Conservation (phyloP, 1,284 basidiomycete genomes). For the Exobasidium rhododendri region DNA sequence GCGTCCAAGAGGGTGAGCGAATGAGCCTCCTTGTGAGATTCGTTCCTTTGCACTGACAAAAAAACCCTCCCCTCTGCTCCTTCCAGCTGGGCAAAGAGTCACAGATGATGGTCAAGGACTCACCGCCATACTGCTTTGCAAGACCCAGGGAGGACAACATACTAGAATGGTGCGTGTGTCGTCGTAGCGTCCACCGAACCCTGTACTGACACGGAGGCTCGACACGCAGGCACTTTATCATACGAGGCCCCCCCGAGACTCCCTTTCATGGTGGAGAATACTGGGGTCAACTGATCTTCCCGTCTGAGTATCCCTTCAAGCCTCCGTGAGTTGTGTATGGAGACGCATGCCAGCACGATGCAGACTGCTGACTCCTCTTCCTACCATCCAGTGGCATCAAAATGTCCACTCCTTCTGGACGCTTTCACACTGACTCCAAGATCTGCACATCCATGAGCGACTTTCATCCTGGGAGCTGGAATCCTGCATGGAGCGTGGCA, state of each 20-base stretch:
- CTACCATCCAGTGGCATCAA: slow-evolving; percentile 69
- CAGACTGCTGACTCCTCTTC: background rate
- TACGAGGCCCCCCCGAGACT: slow-evolving; percentile 86
- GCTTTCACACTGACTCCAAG: slow-evolving; percentile 88
- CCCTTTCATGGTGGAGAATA: slow-evolving; percentile 90
- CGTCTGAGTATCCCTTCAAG: slow-evolving; percentile 67
- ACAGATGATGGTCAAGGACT: slow-evolving; percentile 84
- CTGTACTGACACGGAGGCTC: too few species aligned
- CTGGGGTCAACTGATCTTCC: slow-evolving; percentile 64
- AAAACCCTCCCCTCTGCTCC: background rate
- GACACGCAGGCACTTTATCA: slow-evolving; percentile 59
- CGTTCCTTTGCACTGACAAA: background rate
- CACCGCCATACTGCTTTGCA: slow-evolving; percentile 90
- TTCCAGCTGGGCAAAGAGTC: slow-evolving; percentile 76
- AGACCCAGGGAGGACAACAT: slow-evolving; percentile 94
- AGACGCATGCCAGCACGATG: background rate
- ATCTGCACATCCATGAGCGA: slow-evolving; percentile 61
- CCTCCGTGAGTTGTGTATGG: slow-evolving; percentile 57
- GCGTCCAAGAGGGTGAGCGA: slow-evolving; percentile 26
- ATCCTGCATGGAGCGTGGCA: slow-evolving; percentile 87
- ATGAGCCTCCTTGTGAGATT: background rate
- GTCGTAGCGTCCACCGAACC: background rate
- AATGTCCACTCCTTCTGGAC: slow-evolving; percentile 90
- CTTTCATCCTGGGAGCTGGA: slow-evolving; percentile 83
- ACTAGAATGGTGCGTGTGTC: slow-evolving; percentile 56